Evolutionary conservation across 495 filamentous ascomycete species (phyloP), one percentile per base, ranked within the genome.

Genomic region (Hypoxylon trugodes): DNA sequence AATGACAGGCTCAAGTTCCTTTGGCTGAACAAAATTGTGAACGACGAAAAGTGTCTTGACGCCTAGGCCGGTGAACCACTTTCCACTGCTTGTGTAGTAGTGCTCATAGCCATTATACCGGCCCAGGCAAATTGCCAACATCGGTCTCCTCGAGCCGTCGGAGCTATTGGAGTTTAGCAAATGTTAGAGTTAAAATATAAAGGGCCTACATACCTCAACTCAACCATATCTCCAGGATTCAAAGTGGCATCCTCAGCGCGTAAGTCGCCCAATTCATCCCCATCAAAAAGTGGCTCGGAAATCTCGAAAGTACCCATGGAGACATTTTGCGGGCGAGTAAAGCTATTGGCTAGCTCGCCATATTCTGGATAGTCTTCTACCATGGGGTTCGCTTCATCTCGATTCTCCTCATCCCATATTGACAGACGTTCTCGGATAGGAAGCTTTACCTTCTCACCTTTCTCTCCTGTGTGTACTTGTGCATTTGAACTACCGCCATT

Each of bases 211-310:
- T 78, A 87, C 84, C 61, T 61, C 6, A 92, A 61, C 57, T 89
- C 90, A 2, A 93, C 84, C 53, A 96, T 71, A 70, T 96, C 92
- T 9, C 92, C 92, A 6, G 86, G 81, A 24, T 85, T 75, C 10
- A 95, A 74, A 32, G 53, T 64, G 10, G 71, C 61, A 50, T 69
- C 66, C 9, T 71, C 69, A 30, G 59, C 61, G 19, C 73, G 65
- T 13, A 76, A 53, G 64, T 82, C 76, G 12, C 74, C 69, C 12
- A 78, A 36, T 37, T 77, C 77, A 54, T 77, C 77, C 19, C 70
- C 69, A 52, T 72, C 70, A 40, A 76, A 78, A 26, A 75, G 13
- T 8, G 74, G 49, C 33, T 62, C 22, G 50, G 75, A 48, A 15
- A 78, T 73, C 4, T 74, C 75, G 9, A 77, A 75, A 26, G 77